A percentile compares a stretch with the other conserved stretches of the same genome.
phyloP scores from a whole-genome alignment of 495 filamentous ascomycete genomes.

The Podospora pseudoanserina region DNA sequence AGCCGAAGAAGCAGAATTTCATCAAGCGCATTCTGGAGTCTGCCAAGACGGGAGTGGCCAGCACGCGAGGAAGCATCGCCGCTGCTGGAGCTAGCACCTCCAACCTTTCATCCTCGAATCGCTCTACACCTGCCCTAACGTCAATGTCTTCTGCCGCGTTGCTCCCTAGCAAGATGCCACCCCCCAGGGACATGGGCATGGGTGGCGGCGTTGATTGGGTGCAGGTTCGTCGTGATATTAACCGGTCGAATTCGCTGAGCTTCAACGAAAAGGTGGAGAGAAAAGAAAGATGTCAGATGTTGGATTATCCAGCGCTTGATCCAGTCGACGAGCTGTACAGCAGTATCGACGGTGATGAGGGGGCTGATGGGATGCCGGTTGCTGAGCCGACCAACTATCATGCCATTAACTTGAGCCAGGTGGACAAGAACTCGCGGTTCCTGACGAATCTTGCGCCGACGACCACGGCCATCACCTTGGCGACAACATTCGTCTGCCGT shows the following conservation, averaged over 20 bases:
- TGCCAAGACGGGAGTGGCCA: constrained; percentile 90
- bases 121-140: constrained; percentile 19
- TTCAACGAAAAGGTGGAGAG: constrained; percentile 81
- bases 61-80: constrained; percentile 79
- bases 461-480: constrained; percentile 78
- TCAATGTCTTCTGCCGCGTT: constrained; percentile 23
- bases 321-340: constrained; percentile 84
- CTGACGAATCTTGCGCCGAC: constrained; percentile 84
- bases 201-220: constrained; percentile 79
- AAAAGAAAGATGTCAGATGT: constrained; percentile 89
- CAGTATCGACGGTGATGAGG: constrained; percentile 86
- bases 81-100: constrained; percentile 50
- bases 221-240: constrained; percentile 90
- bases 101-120: constrained; percentile 27
- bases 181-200: constrained; percentile 64
- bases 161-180: constrained; percentile 43
- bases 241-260: constrained; percentile 88
- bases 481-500: constrained; percentile 88
- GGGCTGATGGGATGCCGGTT: constrained; percentile 76
- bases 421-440: constrained; percentile 95
- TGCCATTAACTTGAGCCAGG: constrained; percentile 70
- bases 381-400: constrained; percentile 80
- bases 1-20: constrained; percentile 87
- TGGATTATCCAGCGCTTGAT: constrained; percentile 82
- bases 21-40: constrained; percentile 95